phyloP scores from a whole-genome alignment of 2,329 filamentous ascomycete genomes.

The Parastagonospora nodorum region DNA sequence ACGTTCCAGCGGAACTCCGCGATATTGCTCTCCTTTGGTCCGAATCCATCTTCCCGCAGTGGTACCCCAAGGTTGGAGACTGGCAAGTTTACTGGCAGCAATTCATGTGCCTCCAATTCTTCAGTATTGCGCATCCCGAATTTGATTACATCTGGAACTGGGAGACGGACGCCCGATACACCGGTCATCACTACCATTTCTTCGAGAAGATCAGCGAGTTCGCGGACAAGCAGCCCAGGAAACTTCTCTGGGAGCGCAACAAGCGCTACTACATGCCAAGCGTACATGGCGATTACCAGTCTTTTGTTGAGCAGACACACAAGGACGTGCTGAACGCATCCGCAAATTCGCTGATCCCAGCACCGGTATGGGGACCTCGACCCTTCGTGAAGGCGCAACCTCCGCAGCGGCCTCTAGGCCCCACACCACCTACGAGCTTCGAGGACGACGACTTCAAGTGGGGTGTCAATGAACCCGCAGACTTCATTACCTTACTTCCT shows the following conservation, averaged over 20 bases:
- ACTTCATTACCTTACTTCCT: conserved; percentile 89
- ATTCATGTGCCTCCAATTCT: conserved; percentile 76
- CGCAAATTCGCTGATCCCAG: conserved; percentile 49
- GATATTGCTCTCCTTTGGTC: conserved; percentile 77
- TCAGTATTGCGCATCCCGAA: conserved; percentile 75
- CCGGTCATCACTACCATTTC: conserved; percentile 81
- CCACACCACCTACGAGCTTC: conserved; percentile 70
- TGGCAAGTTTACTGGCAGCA: conserved; percentile 61
- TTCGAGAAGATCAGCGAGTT: conserved; percentile 67
- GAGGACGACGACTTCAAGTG: conserved; percentile 82
- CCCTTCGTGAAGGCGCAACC: conserved; percentile 62
- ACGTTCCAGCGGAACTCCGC: conserved; percentile 71
- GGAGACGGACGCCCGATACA: conserved; percentile 82
- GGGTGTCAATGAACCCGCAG: conserved; percentile 89
- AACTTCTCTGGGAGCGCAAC: conserved; percentile 64
- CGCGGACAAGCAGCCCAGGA: conserved; percentile 59
- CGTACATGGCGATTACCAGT: conserved; percentile 56
- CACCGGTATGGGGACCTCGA: conserved; percentile 82
- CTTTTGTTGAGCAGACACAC: conserved; percentile 52
- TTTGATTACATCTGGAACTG: conserved; percentile 84
- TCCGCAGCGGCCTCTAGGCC: conserved; percentile 77
- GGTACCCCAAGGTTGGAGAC: conserved; percentile 56
- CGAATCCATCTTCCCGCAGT: conserved; percentile 57
- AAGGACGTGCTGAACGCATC: conserved; percentile 47
- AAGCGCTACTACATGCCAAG: conserved; percentile 61